Base-by-base conservation (phyloP, 768 basidiomycete genomes). In the Suillus weaverae region DNA sequence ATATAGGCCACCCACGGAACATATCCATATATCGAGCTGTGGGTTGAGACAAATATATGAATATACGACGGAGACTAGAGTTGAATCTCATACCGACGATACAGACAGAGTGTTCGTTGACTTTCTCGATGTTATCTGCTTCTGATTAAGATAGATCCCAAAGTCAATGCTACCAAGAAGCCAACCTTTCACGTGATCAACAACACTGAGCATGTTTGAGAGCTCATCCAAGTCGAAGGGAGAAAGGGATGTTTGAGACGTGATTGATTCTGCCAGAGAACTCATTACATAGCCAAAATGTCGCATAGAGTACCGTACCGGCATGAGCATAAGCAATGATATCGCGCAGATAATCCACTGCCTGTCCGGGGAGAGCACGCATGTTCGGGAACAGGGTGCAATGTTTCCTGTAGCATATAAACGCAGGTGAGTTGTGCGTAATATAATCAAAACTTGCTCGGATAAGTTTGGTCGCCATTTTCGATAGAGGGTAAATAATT, bases 171-270 rank as follows among this genome's bases (percentile, higher is more conserved):
- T 18, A 35, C 35, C 9, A 22, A 55, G 20, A 48, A 9, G 18
- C 61, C 72, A 30, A 81, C 82, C 70, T 69, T 78, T 74, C n/a
- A 83, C 56, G 0, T 36, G 48, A 5, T 61, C 76, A 1, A 74
- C 68, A 14, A 81, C 66, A 2, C 64, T 54, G 35, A 81, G 68
- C 65, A 82, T 77, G 53, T 73, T 74, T 56, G 78, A 65, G 4
- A 84, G 73, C 35, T 80, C 78, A 13, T 75, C 74, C 4, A 74
- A 44, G 35, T 67, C 71, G 63, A 77, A 81, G 8, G 81, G 78
- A 1, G 77, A 71, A 1, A 80, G 81, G 0, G 81, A 81, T 33
- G 73, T 77, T 4, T 68, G 55, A 0, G 82, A 83, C 4, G 78
- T 77, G 55, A 81, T 74, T 4, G 69, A 62, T 71, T 83, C 83